Base-by-base conservation (phyloP, 495 filamentous ascomycete genomes). In the Aspergillus carlsbadensis region DNA sequence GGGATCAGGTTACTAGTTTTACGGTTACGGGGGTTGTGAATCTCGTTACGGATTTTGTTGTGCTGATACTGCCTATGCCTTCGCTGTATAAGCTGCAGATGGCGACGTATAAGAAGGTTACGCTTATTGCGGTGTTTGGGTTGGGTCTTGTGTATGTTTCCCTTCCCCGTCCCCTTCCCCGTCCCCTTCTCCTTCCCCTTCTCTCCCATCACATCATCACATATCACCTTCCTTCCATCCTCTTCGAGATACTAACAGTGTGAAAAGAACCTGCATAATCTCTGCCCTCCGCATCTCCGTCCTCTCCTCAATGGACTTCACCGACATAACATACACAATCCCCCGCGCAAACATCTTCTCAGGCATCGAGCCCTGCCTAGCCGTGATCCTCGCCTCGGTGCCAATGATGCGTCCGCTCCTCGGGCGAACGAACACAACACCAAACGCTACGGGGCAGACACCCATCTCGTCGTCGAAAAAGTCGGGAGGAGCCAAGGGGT, bases 31-130 rank as follows among this genome's bases (percentile, higher is more conserved):
- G 75, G 2, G 68, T 68, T 0, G 69, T 81, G 29, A 71, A 70
- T 14, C 72, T 80, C 8, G 43, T 65, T 8, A 76, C 72, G 13
- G 79, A 82, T 53, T 18, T 81, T 15, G 64, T 76, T 34, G 76
- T 82, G 29, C 73, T 81, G 11, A 47, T 70, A 2, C 56, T 42
- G 6, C 59, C 63, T 1, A 62, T 62, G 59, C 56, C 59, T 4
- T 36, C 37, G 20, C 36, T 65, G 10, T 65, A 57, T 37, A 35
- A 22, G 42, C 49, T 63, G 8, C 59, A 58, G 20, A 58, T 62
- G 59, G 54, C 54, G 3, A 58, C 42, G 0, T 62, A 54, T 31
- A 62, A 57, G 37, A 62, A 62, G 31, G 39, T 62, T 10, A 62
- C 59, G 2, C 20, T 62, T 24, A 62, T 62, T 5, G 43, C 42